Evolutionary conservation across 805 yeast genomes (phyloP), one percentile per base, ranked within the genome.

Genomic region (Metschnikowia santaceciliae): DNA sequence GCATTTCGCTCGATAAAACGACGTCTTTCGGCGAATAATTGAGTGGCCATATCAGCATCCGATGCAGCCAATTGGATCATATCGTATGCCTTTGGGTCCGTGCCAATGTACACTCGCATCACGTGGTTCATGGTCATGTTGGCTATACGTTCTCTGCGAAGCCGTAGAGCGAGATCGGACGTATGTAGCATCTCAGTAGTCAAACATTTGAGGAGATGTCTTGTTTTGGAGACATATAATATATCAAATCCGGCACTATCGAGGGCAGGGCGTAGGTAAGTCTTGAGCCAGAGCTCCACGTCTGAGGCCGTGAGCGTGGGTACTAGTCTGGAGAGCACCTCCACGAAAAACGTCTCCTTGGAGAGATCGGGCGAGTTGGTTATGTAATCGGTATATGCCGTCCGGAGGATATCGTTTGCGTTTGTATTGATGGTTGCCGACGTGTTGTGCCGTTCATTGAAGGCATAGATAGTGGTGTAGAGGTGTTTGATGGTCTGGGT

Each of bases 171-270:
- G 1, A 50, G 48, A 53, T 71, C 76, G 1, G 53, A 54, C 3
- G 66, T 56, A 3, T 56, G 41, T 32, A 42, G 38, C 6, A 48
- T 38, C 33, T 61, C 54, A 13, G 55, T 52, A 8, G 64, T 51
- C 8, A 69, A 45, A 2, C 59, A 58, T 17, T 37, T 39, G 4
- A 74, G 58, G 23, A 73, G 65, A 10, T 54, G 57, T 43, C 73
- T 53, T 10, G 71, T 48, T 43, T 66, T 65, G 10, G 55, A 57
- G 10, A 74, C 73, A 51, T 78, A 67, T 6, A 59, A 60, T n/a
- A 71, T 57, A 49, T 71, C 74, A 47, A 66, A 69, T 2, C 87
- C 84, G 0, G 85, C 83, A 34, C 86, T 79, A 57, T 83, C 84
- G 3, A 82, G 67, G 0, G 86, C 82, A 0, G 80, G 78, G 11